A percentile compares a stretch with the other conserved stretches of the same genome.
phyloP scores from a whole-genome alignment of 202 grass and related monocot genomes.

The Setaria italica region DNA sequence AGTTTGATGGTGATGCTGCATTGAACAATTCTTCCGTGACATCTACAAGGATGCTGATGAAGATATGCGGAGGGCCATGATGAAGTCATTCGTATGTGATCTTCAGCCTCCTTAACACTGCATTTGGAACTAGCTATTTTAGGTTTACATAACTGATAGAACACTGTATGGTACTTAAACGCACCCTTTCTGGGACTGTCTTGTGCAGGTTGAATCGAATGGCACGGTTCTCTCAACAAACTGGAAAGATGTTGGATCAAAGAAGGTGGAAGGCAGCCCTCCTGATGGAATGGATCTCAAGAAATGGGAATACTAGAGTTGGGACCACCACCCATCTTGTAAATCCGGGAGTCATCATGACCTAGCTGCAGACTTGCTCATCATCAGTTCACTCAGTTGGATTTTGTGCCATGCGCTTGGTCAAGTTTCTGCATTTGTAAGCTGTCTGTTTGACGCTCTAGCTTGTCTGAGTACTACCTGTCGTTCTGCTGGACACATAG shows the following conservation, averaged over 20 bases:
- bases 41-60: conserved; percentile 95
- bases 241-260: conserved; percentile 91
- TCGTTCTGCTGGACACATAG: conserved; percentile 26
- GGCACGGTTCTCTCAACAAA: conserved; percentile 97
- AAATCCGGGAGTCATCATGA: conserved; percentile 38
- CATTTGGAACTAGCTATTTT: not conserved
- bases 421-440: conserved; percentile 38
- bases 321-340: conserved; percentile 40
- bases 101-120: not conserved
- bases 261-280: conserved; percentile 83
- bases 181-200: not conserved
- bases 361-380: conserved; percentile 30
- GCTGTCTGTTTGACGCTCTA: conserved; percentile 39
- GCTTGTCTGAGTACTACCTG: conserved; percentile 37
- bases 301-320: conserved; percentile 76
- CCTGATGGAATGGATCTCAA: conserved; percentile 98
- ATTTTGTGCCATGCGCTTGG: conserved; percentile 13
- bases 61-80: conserved; percentile 90
- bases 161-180: not conserved
- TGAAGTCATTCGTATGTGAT: conserved; percentile 89
- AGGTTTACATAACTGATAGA: conserved; percentile 26
- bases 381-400: conserved; percentile 12
- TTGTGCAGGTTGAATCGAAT: conserved; percentile 85
- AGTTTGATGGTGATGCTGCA: conserved; percentile 90
- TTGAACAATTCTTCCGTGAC: conserved; percentile 93